Conservation (phyloP, 352 stramenopile genomes). For the Phytopythium oedochilum region DNA sequence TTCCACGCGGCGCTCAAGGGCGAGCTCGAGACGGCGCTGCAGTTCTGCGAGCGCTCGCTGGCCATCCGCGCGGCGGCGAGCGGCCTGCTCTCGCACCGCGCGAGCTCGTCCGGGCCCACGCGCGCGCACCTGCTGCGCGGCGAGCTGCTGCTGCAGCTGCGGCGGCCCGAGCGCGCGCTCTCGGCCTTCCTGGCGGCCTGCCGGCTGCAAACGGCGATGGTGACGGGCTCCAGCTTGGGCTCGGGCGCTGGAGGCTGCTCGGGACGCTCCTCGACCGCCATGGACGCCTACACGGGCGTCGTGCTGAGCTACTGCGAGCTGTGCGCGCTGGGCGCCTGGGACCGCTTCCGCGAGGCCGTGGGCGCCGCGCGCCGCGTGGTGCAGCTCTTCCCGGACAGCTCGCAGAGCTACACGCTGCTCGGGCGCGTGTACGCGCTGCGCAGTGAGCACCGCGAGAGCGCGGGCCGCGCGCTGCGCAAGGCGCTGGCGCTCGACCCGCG, state of each 20-base stretch:
- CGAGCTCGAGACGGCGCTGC: slow-evolving; percentile 59
- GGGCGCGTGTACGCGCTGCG: slow-evolving; percentile 70
- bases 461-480: slow-evolving; percentile 50
- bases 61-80: slow-evolving; percentile 8
- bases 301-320: slow-evolving; percentile 73
- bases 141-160: slow-evolving; percentile 48
- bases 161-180: slow-evolving; percentile 60
- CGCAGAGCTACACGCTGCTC: slow-evolving; percentile 66
- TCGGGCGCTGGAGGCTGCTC: too few relatives aligned
- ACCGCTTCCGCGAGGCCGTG: slow-evolving; percentile 75
- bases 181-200: slow-evolving; percentile 59
- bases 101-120: neutral
- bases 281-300: slow-evolving; percentile 71
- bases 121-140: slow-evolving; percentile 59
- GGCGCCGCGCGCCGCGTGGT: slow-evolving; percentile 59
- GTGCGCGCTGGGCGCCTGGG: slow-evolving; percentile 40
- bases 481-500: slow-evolving; percentile 57
- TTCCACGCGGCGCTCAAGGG: slow-evolving; percentile 75
- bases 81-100: neutral
- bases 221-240: too few relatives aligned
- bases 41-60: slow-evolving; percentile 72
- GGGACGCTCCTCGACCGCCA: neutral
- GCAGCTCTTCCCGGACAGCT: slow-evolving; percentile 64
- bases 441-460: slow-evolving; percentile 53
- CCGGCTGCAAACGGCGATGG: slow-evolving; percentile 29